Evolutionary conservation across 306 rosid genomes (phyloP), one percentile per base, ranked within the genome.

Genomic region (Vigna mungo): DNA sequence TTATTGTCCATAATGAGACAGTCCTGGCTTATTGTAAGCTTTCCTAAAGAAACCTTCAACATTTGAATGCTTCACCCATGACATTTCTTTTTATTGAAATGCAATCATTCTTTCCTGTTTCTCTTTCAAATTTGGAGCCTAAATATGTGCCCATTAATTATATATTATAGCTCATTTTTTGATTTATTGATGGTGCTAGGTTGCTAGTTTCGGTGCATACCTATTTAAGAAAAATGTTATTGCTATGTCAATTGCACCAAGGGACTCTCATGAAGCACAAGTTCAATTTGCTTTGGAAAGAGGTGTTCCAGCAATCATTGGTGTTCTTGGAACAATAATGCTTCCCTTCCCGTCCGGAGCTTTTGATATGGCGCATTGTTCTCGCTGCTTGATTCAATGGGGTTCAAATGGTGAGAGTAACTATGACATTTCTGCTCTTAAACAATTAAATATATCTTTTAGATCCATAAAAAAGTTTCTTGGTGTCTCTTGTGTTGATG

Each of bases 281-380:
- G 94, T 92, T 70, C 96, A 92, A 86, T 92, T 92, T 87, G 97
- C 96, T 58, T 68, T 92, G 66, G 97, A 92, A 89, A 90, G 97
- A 87, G 94, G 97, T 71, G 97, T 92, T 72, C 97, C 97, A 0
- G 96, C 96, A 3, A 87, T 90, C 54, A 87, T 92, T 54, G 96
- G 96, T 7, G 97, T 92, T 80, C 92, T 92, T 30, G 97, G 93
- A 81, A 88, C 92, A 68, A 85, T 92, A 80, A 89, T 78, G 93
- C 84, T 92, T 47, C 92, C 97, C 32, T 92, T 86, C 79, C 96
- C 97, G 72, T 77, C 93, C 47, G 87, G 92, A 78, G 61, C 96
- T 49, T 92, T 92, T 17, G 97, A 92, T 88, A 90, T 92, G 96
- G 96, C 97, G 36, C 96, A 92, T 47, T 92, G 97, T 82, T 92